Conservation (phyloP, 192 early-diverging fungal genomes). For the Powellomyces hirtus region DNA sequence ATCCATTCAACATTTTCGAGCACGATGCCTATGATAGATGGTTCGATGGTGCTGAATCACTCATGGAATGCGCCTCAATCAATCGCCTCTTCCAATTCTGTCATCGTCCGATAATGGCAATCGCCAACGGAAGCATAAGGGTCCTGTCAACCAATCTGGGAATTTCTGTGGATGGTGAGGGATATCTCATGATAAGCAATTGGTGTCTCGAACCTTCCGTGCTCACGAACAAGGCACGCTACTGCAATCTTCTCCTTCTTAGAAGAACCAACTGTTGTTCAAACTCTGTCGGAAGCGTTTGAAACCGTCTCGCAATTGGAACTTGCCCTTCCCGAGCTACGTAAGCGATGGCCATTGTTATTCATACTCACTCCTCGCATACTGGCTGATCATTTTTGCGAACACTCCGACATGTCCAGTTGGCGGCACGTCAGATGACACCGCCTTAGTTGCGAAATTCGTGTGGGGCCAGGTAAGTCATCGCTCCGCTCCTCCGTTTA, state of each 20-base stretch:
- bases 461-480: constrained; percentile 48
- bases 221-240: neutral
- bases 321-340: constrained; percentile 41
- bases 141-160: constrained; percentile 7
- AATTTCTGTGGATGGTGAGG: constrained; percentile 11
- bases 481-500: no score
- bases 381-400: no score
- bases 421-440: constrained; percentile 46
- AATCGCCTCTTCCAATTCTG: constrained; percentile 59
- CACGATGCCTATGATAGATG: constrained; percentile 43
- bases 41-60: constrained; percentile 21
- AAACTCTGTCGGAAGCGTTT: constrained; percentile 39
- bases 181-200: neutral
- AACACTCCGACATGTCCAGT: constrained; percentile 2
- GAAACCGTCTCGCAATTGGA: constrained; percentile 52
- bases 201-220: neutral
- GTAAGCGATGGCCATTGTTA: constrained; percentile 21
- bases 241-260: neutral
- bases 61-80: constrained; percentile 22
- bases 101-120: constrained; percentile 69
- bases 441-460: constrained; percentile 57
- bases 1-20: constrained; percentile 77
- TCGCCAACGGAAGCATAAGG: constrained; percentile 52
- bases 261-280: constrained; percentile 34
- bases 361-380: no score